Base-by-base conservation (phyloP, 805 yeast genomes). In the Wickerhamiella allomyrinae region DNA sequence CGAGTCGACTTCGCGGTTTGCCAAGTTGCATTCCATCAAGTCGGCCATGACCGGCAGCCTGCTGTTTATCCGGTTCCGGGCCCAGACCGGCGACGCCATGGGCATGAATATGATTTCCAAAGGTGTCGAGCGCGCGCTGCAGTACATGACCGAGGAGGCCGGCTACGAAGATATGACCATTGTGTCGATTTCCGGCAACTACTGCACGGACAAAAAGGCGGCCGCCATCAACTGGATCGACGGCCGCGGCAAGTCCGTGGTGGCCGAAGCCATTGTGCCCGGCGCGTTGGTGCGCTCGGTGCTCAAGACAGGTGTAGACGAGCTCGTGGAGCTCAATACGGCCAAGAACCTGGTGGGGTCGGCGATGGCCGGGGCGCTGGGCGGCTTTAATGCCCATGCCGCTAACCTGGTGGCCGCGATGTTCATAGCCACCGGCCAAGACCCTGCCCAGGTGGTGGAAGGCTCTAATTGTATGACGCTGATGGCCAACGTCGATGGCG, bases 41-140 rank as follows among this genome's bases (percentile, higher is more conserved):
- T 85, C 96, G 14, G 94, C 97, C 2, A 68, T 89, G 61, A 98
- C 99, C 14, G 98, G 99, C 23, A 80, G 80, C 39, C 69, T 81
- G 52, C 69, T 91, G 54, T 91, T 74, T 56, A 79, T 91, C 53
- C 77, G 99, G 57, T 91, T 91, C 69, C 77, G 87, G 60, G 93
- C 99, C n/a, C 86, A 95, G 31, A 91, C 99, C 15, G 99, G 99
- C 62, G 99, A 91, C 68, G 99, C 99, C 15, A 91, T 91, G 99
- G 99, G 99, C 50, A 91, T 91, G 99, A 91, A 91, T 61, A 91
- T 91, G 99, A 91, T 91, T 47, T 89, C 97, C 22, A 91, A 91
- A 65, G 99, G 98, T 62, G 95, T 86, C 37, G 99, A 91, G 59
- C 71, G 68, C 59, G 75, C 95, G 1, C 72, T 91, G 56, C 77